These are phyloP conservation scores for Abortiporus biennis DNA, from an alignment of 1,284 basidiomycete genomes.

Conservation along the genomic window DNA sequence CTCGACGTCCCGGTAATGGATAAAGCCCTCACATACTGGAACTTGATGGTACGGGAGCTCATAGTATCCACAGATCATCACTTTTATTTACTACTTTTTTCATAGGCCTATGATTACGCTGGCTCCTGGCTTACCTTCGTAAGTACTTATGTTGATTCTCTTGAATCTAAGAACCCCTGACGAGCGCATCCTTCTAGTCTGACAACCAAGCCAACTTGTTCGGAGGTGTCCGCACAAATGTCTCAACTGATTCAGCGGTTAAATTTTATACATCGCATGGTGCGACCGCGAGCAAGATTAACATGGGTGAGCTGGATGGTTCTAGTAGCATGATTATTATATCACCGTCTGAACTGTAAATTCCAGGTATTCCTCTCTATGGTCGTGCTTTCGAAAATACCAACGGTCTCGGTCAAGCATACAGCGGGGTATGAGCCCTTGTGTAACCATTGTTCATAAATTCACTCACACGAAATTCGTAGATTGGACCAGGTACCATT, in stretches of 20 bases:
- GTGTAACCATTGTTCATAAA: not conserved
- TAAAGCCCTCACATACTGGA: constrained; percentile 76
- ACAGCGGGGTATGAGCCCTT: constrained; percentile 45
- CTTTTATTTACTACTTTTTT: constrained; percentile 7
- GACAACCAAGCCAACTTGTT: constrained; percentile 86
- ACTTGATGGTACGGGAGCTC: constrained; percentile 68
- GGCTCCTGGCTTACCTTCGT: constrained; percentile 60
- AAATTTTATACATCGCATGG: constrained; percentile 62
- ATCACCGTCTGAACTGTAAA: not conserved
- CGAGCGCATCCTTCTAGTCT: constrained; percentile 22
- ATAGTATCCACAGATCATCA: not conserved
- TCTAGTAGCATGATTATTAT: constrained; percentile 2
- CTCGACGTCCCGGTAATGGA: constrained; percentile 74
- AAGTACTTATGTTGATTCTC: constrained; percentile 8
- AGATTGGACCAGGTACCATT: constrained; percentile 73
- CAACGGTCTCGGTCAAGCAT: constrained; percentile 68
- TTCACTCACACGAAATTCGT: constrained; percentile 8
- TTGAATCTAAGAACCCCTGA: not conserved
- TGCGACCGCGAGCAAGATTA: constrained; percentile 69
- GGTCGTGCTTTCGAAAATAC: constrained; percentile 83
- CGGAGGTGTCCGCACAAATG: constrained; percentile 50
- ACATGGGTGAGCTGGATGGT: constrained; percentile 51
- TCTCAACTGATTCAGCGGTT: constrained; percentile 71
- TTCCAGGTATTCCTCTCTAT: constrained; percentile 73
- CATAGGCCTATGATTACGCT: constrained; percentile 72